Evolutionary conservation across 768 basidiomycete species (phyloP), one percentile per base, ranked within the genome.

Genomic region (Lactifluus volemus): DNA sequence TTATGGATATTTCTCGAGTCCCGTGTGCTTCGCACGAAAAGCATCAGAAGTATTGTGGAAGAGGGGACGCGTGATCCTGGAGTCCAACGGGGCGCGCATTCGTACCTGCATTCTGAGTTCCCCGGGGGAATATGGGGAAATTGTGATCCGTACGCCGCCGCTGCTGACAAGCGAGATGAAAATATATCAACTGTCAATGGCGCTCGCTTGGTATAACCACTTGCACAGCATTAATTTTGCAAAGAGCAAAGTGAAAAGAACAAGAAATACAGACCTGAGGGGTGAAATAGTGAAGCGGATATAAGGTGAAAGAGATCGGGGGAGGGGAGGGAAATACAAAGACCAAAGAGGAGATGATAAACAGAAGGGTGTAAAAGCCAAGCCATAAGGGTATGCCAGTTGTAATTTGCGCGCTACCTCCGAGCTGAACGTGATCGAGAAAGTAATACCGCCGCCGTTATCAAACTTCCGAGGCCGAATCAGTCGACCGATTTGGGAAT

Each of bases 381-480:
- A 44, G 41, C 15, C 41, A 42, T 42, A 17, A 17, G 41, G 41
- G 41, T 15, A 39, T 39, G 39, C 12, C 14, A 39, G 25, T 14
- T 39, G 15, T 36, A n/a, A 51, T 51, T 51, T 51, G 49, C 51
- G 34, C 36, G 21, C 6, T 52, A 53, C 52, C 14, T 53, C 51
- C 51, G 53, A 42, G 39, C 14, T 39, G 5, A 39, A 14, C 5
- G 14, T 39, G 39, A 39, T 39, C 12, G 39, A 39, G 39, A 39
- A 14, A 14, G 39, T 12, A 39, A 39, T 39, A 39, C 25, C 39
- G 25, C 34, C 52, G 45, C 52, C 59, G 59, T 60, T 60, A 60
- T 60, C 59, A 54, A 60, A 53, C 52, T 48, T 53, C 51, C 29
- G 34, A 53, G 52, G 45, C 59, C 59, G 52, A 60, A 60, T 60